Percentiles rank a stretch among this genome's conserved stretches.
phyloP scores from a whole-genome alignment of 1,284 basidiomycete genomes.

The Trichosporon asahii region DNA sequence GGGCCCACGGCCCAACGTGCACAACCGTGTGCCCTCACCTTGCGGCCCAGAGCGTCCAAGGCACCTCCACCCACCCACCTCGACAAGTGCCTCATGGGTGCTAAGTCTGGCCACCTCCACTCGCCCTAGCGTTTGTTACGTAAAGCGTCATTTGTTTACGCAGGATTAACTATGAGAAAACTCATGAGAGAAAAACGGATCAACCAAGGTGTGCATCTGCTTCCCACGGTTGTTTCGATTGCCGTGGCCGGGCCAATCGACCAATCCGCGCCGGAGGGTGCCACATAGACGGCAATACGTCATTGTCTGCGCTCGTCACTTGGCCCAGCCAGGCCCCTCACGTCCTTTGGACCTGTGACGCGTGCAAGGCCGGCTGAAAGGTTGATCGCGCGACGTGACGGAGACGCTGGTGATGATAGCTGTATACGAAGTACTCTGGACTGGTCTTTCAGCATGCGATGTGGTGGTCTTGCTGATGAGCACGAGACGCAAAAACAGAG shows the following conservation, averaged over 20 bases:
- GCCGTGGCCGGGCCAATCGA: not conserved
- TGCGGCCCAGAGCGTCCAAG: not conserved
- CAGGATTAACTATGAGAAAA: not conserved
- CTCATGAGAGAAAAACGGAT: not conserved
- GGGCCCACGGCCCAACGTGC: not conserved
- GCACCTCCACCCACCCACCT: not conserved
- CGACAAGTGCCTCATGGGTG: not conserved
- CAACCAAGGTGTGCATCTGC: not conserved
- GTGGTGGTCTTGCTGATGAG: not conserved
- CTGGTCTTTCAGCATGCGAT: not conserved
- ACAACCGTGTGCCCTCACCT: not conserved
- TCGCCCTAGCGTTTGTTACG: not conserved
- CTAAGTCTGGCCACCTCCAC: no score
- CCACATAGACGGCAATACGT: conserved; percentile 7
- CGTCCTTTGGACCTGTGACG: not conserved
- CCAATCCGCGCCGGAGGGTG: not conserved
- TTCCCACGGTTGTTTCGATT: not conserved
- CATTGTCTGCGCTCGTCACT: not conserved
- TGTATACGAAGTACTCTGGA: not conserved
- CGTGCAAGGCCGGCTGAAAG: not conserved
- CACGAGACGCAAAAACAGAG: not conserved
- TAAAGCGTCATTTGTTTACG: not conserved
- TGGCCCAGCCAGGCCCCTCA: not conserved
- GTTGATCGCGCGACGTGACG: no score
- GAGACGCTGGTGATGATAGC: not conserved